A percentile compares a stretch with the other conserved stretches of the same genome.
These are phyloP conservation scores for Pseudoscleropodium purum DNA, from an alignment of 225 moss, liverwort and hornwort genomes.

Conservation along the genomic window DNA sequence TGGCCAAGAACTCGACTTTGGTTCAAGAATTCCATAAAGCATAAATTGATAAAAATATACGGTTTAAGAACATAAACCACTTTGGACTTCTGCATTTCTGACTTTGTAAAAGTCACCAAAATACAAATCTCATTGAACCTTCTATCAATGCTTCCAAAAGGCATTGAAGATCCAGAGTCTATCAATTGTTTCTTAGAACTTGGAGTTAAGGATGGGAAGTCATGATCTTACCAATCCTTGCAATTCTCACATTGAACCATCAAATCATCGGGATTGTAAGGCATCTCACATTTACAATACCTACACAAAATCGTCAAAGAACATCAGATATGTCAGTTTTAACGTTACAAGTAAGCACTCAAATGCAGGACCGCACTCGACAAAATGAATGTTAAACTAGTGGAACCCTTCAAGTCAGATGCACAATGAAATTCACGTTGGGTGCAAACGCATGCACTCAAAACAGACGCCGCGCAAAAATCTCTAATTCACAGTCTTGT, in stretches of 20 bases:
- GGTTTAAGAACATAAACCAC: background rate
- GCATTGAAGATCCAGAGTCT: background rate
- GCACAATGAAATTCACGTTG: background rate
- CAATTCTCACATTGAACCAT: conserved; percentile 88
- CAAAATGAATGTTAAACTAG: background rate
- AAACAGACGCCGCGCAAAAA: background rate
- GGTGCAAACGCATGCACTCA: background rate
- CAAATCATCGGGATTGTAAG: conserved; percentile 87
- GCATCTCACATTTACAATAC: conserved; percentile 94
- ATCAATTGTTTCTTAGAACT: background rate
- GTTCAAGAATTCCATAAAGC: background rate
- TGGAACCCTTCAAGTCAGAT: background rate
- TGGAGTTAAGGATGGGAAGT: background rate
- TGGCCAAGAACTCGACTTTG: background rate
- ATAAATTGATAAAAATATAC: background rate
- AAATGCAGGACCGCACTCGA: background rate
- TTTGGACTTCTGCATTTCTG: background rate
- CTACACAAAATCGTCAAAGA: conserved; percentile 25
- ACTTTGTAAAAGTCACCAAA: background rate
- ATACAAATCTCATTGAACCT: background rate
- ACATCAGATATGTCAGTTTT: background rate
- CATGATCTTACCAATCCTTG: conserved; percentile 66
- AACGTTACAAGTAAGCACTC: background rate
- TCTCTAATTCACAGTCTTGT: background rate
- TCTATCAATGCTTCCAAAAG: background rate